phyloP scores from a whole-genome alignment of 2,329 filamentous ascomycete genomes.

The Xylaria sp. region DNA sequence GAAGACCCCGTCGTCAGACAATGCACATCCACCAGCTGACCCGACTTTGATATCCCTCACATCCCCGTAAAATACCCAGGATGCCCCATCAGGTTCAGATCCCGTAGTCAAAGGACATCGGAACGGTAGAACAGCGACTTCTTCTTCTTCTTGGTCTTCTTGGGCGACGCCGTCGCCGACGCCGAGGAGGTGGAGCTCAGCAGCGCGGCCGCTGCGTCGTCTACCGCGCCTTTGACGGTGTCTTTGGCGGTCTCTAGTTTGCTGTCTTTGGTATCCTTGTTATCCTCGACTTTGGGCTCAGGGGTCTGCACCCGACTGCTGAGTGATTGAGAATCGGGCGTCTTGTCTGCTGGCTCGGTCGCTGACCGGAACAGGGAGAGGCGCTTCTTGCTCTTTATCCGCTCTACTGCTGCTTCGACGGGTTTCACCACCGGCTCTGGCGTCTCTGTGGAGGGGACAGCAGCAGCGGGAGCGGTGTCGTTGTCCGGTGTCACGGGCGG shows the following conservation, averaged over 20 bases:
- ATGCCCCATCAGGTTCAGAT: not conserved
- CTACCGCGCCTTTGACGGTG: not conserved
- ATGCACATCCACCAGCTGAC: not conserved
- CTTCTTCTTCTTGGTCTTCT: constrained; percentile 15
- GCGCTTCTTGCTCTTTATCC: not conserved
- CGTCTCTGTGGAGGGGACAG: not conserved
- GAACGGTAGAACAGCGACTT: constrained; percentile 7
- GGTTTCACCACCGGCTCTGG: not conserved
- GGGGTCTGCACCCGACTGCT: not conserved
- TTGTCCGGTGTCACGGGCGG: not conserved
- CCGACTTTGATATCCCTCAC: not conserved
- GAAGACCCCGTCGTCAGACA: no score
- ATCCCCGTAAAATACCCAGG: not conserved
- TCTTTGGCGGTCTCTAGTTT: no score
- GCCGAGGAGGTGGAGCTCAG: not conserved
- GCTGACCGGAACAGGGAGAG: constrained; percentile 11
- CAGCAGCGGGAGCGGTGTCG: not conserved
- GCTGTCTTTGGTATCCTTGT: no score
- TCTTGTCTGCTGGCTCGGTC: not conserved
- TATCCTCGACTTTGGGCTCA: not conserved
- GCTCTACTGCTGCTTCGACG: not conserved
- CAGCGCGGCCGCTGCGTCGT: not conserved
- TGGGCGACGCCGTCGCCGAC: not conserved
- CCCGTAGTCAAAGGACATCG: not conserved
- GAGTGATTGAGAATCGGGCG: not conserved